Evolutionary conservation across 805 yeast species (phyloP).

Genomic region (Nakazawaea siamensis): DNA sequence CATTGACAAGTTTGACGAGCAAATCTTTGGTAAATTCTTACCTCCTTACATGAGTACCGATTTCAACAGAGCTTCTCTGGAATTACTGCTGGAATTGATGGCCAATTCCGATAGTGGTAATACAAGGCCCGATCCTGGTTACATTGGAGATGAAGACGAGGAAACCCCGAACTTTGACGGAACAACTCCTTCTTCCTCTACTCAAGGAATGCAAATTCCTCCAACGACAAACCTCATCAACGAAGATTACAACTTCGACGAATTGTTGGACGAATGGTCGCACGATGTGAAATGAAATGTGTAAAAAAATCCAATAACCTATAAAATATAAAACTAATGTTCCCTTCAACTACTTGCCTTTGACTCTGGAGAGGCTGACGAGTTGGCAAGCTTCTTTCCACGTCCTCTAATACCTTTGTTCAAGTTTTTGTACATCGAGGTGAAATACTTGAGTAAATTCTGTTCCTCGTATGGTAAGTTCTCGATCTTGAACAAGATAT

Average conservation of each 20-base stretch:
- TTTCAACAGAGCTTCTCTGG: constrained; percentile 2
- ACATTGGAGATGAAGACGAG: not conserved
- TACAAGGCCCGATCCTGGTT: not conserved
- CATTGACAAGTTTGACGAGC: constrained; percentile 78
- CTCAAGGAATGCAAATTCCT: not conserved
- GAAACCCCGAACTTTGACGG: not conserved
- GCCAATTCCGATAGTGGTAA: no score
- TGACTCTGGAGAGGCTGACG: no score
- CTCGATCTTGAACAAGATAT: constrained; percentile 26
- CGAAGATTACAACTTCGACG: constrained; percentile 7
- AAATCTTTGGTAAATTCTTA: constrained; percentile 72
- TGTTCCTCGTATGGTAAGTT: constrained; percentile 52
- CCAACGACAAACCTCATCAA: not conserved
- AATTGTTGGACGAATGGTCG: constrained; percentile 10
- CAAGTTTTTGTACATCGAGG: constrained; percentile 76
- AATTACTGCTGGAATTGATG: constrained; percentile 4
- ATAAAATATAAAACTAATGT: not conserved
- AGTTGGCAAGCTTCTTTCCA: constrained; percentile 51
- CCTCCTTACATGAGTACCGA: constrained; percentile 68
- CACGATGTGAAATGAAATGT: constrained; percentile 2
- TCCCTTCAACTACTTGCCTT: not conserved
- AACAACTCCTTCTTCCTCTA: not conserved
- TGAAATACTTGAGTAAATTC: constrained; percentile 68
- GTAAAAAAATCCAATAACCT: not conserved
- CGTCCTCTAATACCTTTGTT: constrained; percentile 90